Conservation (phyloP, 768 basidiomycete species). For the Phaffia tasmanica region DNA sequence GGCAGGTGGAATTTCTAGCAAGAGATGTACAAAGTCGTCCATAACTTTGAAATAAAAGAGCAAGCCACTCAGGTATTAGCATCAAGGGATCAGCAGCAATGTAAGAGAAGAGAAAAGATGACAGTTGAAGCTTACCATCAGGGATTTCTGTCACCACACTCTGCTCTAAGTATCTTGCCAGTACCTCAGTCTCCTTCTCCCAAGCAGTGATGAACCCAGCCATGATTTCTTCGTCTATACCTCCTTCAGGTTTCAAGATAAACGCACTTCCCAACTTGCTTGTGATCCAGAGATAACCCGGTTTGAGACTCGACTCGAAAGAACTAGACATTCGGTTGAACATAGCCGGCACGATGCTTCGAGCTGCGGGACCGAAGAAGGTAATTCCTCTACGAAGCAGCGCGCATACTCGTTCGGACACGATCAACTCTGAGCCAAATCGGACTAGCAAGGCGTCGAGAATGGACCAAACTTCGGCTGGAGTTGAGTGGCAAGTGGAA, state of each 20-base stretch:
- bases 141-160: conserved; percentile 58
- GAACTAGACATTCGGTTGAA: conserved; percentile 61
- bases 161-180: conserved; percentile 48
- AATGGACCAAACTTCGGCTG: conserved; percentile 67
- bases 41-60: conserved; percentile 51
- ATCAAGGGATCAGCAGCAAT: neutral
- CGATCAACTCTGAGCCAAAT: conserved; percentile 61
- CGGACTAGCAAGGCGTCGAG: conserved; percentile 69
- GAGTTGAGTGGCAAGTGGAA: conserved; percentile 61
- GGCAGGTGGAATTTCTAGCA: conserved; percentile 55
- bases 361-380: conserved; percentile 60
- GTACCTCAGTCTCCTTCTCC: conserved; percentile 63
- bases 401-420: conserved; percentile 72
- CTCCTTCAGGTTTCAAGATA: conserved; percentile 59
- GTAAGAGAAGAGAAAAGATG: neutral
- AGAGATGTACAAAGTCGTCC: conserved; percentile 82
- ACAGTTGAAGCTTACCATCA: conserved; percentile 56
- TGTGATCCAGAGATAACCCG: conserved; percentile 87
- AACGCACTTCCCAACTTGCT: conserved; percentile 63
- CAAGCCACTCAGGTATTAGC: neutral
- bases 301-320: conserved; percentile 68
- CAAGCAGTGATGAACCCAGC: conserved; percentile 51
- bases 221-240: conserved; percentile 41
- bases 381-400: conserved; percentile 71
- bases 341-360: conserved; percentile 58